Base-by-base conservation (phyloP, 257 asterid genomes). In the Hygrophila difformis region DNA sequence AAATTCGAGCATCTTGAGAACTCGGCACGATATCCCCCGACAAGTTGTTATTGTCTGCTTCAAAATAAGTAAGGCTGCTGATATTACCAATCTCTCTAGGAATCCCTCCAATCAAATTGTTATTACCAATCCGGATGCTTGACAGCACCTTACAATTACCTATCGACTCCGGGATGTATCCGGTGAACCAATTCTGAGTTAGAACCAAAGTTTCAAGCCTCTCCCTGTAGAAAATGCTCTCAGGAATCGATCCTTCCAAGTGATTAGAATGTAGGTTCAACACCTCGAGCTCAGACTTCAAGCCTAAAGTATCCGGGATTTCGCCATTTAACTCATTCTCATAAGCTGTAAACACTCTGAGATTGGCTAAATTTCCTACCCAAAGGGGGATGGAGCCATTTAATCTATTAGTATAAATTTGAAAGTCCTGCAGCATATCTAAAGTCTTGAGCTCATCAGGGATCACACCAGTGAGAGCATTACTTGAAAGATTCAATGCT, bases 31-130 rank as follows among this genome's bases (percentile, higher is more conserved):
- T 82, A 70, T 70, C 94, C 24, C 99, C 99, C 0, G 95, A 75
- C 11, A 91, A 86, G 63, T 66, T 59, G 57, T 91, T 91, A 28
- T 73, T 71, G 55, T 80, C 89, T 0, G 92, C 99, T 59, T 91
- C 99, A 65, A 91, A 91, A 55, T 91, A 91, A 21, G 95, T 74
- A 47, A 91, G 93, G 75, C 99, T 69, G 29, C 84, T 78, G 14
- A 91, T 49, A 49, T 91, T 74, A 28, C 99, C 99, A 49, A 91
- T 67, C 22, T 72, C 77, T 49, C 51, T 71, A 18, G 99, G 99
- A 59, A 91, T 63, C 39, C 56, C 65, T 14, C 96, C 99, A 14
- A 55, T 63, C 68, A 91, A 56, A 49, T 58, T 55, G 71, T 91
- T 91, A 39, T 91, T 55, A 53, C 99, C 99, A 26, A 91, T 80